Conservation (phyloP, 192 early-diverging fungal species). For the Rhizophagus clarus region DNA sequence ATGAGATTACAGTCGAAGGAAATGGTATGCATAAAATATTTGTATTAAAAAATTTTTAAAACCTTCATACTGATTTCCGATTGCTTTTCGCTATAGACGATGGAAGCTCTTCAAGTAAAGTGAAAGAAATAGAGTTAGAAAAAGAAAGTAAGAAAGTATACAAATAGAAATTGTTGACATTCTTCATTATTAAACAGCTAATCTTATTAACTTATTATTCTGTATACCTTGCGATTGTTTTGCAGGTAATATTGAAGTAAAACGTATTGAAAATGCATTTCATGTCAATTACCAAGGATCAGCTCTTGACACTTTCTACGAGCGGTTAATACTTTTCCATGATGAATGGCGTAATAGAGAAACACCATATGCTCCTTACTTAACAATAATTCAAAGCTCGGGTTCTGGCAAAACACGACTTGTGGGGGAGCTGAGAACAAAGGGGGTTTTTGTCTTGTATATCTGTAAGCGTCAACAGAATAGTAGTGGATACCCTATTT, state of each 20-base stretch:
- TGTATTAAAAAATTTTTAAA: not conserved
- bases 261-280: not conserved
- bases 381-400: too few relatives aligned
- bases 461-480: not conserved
- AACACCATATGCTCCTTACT: not conserved
- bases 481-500: not conserved
- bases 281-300: constrained; percentile 1
- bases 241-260: not conserved
- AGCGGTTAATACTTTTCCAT: not conserved
- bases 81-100: not conserved
- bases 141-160: too few relatives aligned
- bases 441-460: not conserved
- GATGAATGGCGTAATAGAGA: too few relatives aligned
- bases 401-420: not conserved
- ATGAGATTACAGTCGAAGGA: not conserved
- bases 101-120: too few relatives aligned
- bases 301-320: not conserved
- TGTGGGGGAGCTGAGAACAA: too few relatives aligned
- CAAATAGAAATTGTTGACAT: too few relatives aligned
- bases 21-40: not conserved
- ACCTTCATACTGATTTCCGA: not conserved
- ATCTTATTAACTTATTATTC: too few relatives aligned
- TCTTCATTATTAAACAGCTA: too few relatives aligned
- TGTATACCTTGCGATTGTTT: too few relatives aligned
- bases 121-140: too few relatives aligned